Evolutionary conservation across 176 grass and related monocot species (phyloP).

Genomic region (Saccharum officinarum): DNA sequence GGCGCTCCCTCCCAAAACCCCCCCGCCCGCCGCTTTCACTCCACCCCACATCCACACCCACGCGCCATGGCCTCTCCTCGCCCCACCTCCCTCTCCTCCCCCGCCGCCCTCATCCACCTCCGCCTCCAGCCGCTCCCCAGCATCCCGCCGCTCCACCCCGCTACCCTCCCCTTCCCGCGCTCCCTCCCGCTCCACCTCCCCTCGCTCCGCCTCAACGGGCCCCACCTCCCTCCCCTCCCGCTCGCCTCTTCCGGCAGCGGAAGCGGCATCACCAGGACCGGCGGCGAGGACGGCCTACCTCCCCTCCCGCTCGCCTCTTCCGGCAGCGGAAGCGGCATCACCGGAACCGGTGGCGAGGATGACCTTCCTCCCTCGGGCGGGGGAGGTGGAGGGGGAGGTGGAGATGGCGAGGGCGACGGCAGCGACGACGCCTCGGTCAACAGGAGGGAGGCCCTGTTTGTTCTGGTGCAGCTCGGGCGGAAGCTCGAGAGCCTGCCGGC

Average conservation of each 20-base stretch:
- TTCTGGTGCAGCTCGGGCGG: slow-evolving; percentile 70
- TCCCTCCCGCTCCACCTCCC: slow-evolving; percentile 37
- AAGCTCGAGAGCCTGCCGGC: slow-evolving; percentile 78
- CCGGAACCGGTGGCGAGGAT: not conserved
- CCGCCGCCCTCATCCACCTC: slow-evolving; percentile 26
- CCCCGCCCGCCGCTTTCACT: not conserved
- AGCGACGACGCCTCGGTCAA: slow-evolving; percentile 40
- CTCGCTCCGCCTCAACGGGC: slow-evolving; percentile 29
- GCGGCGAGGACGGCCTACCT: not conserved
- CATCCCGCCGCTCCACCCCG: not conserved
- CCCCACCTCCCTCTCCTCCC: slow-evolving; percentile 35
- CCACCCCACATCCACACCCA: not conserved
- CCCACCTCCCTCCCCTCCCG: slow-evolving; percentile 29
- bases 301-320: slow-evolving; percentile 36
- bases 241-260: slow-evolving; percentile 41
- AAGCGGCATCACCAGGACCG: not conserved
- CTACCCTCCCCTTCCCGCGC: not conserved
- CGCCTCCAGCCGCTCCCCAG: slow-evolving; percentile 23
- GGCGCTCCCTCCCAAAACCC: slow-evolving; percentile 20
- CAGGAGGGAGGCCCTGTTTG: slow-evolving; percentile 68
- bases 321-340: slow-evolving; percentile 12
- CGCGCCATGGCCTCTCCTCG: slow-evolving; percentile 43
- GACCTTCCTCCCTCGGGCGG: slow-evolving; percentile 12
- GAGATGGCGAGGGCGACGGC: not conserved
- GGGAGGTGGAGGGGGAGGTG: not conserved